phyloP scores from a whole-genome alignment of 805 yeast genomes.

The Ogataea angusta region DNA sequence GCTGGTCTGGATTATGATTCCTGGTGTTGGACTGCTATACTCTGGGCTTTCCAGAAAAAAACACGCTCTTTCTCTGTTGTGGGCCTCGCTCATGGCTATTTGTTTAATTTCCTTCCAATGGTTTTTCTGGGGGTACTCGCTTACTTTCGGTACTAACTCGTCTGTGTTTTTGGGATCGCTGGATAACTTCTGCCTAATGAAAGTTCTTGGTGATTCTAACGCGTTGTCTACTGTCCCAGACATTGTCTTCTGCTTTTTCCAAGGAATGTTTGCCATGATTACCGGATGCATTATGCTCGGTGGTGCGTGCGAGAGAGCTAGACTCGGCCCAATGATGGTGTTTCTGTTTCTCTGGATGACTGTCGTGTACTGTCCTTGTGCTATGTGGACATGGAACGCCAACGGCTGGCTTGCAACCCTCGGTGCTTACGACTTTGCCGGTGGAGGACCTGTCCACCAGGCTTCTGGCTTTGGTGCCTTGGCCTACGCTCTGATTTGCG shows the following conservation, averaged over 20 bases:
- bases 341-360: conserved; percentile 93
- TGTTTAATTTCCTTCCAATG: conserved; percentile 87
- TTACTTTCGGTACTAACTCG: conserved; percentile 57
- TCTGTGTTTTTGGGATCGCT: conserved; percentile 77
- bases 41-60: conserved; percentile 93
- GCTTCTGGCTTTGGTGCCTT: conserved; percentile 92
- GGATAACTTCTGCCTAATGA: conserved; percentile 73
- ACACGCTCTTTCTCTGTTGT: conserved; percentile 88
- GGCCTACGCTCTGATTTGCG: conserved; percentile 87
- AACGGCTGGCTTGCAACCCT: conserved; percentile 83
- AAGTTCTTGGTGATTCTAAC: conserved; percentile 79
- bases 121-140: conserved; percentile 98
- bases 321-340: conserved; percentile 95
- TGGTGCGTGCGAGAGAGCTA: conserved; percentile 96
- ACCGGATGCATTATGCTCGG: conserved; percentile 95
- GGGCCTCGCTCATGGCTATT: conserved; percentile 91
- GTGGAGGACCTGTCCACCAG: conserved; percentile 98
- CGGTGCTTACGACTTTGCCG: conserved; percentile 94
- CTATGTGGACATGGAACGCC: conserved; percentile 97
- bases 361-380: conserved; percentile 92
- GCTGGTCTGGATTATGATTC: conserved; percentile 93
- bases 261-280: conserved; percentile 94
- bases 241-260: conserved; percentile 84
- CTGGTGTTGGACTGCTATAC: conserved; percentile 91
- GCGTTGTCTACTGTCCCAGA: conserved; percentile 77